Percentiles rank a stretch among this genome's conserved stretches.
These are phyloP conservation scores for Claviceps paspali DNA, from an alignment of 2,329 filamentous ascomycete genomes.

Conservation along the genomic window DNA sequence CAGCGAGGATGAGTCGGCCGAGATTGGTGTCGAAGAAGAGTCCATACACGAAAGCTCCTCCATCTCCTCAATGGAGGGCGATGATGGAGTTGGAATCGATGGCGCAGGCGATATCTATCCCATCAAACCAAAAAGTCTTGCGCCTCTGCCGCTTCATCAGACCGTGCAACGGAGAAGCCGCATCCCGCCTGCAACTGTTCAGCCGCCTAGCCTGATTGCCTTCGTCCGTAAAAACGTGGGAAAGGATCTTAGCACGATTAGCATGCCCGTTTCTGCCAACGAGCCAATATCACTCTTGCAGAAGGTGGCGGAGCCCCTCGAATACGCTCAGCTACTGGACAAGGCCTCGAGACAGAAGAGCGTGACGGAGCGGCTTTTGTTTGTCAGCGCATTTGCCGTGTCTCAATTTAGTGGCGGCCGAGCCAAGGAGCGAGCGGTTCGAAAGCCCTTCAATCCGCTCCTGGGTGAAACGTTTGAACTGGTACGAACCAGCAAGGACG, in stretches of 20 bases:
- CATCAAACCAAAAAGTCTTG: constrained; percentile 55
- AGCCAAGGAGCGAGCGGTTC: constrained; percentile 77
- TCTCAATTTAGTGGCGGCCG: constrained; percentile 71
- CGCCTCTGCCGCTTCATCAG: constrained; percentile 59
- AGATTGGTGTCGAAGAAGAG: constrained; percentile 8
- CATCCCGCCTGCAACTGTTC: constrained; percentile 57
- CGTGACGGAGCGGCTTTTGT: constrained; percentile 56
- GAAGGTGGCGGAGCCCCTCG: constrained; percentile 75
- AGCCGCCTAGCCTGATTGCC: constrained; percentile 80
- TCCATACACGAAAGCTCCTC: constrained; percentile 34
- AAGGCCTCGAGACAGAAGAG: constrained; percentile 49
- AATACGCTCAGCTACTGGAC: constrained; percentile 78
- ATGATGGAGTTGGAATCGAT: constrained; percentile 41
- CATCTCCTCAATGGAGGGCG: constrained; percentile 42
- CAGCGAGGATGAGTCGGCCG: constrained; percentile 45
- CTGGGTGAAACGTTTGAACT: constrained; percentile 93
- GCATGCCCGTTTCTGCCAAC: constrained; percentile 94
- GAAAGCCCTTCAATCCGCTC: constrained; percentile 95
- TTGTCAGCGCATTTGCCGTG: constrained; percentile 80
- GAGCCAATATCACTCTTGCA: constrained; percentile 83
- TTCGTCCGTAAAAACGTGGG: constrained; percentile 96
- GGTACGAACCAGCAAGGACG: constrained; percentile 64
- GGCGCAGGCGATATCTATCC: constrained; percentile 56
- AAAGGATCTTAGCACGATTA: constrained; percentile 91
- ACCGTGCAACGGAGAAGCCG: constrained; percentile 50